Percentiles rank a stretch among this genome's conserved stretches.
Evolutionary conservation across 1,139 yeast species (phyloP).

Genomic region (Kodamaea anthophila): DNA sequence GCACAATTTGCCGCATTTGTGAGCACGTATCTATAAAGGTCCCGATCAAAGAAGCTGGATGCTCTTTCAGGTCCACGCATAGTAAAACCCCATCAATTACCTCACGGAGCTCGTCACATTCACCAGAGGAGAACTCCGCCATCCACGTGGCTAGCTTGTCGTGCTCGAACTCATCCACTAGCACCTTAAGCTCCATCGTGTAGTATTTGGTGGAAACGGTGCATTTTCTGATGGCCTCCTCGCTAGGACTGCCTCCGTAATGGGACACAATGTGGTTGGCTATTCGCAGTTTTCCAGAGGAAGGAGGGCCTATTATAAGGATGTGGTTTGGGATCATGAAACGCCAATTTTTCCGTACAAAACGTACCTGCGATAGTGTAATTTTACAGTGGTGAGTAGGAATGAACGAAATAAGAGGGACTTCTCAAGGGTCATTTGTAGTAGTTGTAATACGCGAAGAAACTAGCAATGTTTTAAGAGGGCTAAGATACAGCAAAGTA

Average conservation of each 20-base stretch:
- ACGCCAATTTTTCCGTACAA: neutral
- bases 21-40: constrained; percentile 13
- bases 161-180: constrained; percentile 30
- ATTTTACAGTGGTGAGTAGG: too few relatives aligned
- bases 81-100: constrained; percentile 35
- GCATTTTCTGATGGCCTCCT: constrained; percentile 21
- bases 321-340: constrained; percentile 24
- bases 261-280: constrained; percentile 17
- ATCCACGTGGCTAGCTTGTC: constrained; percentile 21
- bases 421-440: too few relatives aligned
- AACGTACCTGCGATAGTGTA: too few relatives aligned
- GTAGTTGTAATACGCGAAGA: too few relatives aligned
- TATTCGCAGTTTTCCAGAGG: constrained; percentile 30
- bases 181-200: constrained; percentile 21
- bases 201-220: constrained; percentile 30
- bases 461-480: too few relatives aligned
- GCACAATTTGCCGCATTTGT: constrained; percentile 20
- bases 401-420: too few relatives aligned
- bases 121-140: constrained; percentile 25
- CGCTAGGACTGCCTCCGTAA: constrained; percentile 6
- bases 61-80: constrained; percentile 22
- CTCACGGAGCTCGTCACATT: constrained; percentile 31
- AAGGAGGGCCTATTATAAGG: constrained; percentile 34
- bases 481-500: too few relatives aligned
- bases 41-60: constrained; percentile 12